A percentile compares a stretch with the other conserved stretches of the same genome.
Evolutionary conservation across 768 basidiomycete species (phyloP).

Genomic region (Tricholoma sp.): DNA sequence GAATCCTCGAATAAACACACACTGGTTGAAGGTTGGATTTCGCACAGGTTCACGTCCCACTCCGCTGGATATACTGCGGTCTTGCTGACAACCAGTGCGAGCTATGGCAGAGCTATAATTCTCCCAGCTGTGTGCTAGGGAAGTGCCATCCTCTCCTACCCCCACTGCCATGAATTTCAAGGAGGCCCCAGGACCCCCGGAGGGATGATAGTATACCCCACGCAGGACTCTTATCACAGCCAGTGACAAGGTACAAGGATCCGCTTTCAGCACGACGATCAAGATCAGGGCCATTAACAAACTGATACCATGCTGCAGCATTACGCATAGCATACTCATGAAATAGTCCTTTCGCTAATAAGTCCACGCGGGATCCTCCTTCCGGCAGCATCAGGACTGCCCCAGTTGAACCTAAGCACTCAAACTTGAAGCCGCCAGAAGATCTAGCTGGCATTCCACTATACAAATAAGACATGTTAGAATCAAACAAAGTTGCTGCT

Average conservation of each 20-base stretch:
- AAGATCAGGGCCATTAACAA: slow-evolving; percentile 5
- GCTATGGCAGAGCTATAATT: slow-evolving; percentile 7
- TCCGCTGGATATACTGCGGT: neutral
- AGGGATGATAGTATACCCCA: slow-evolving; percentile 13
- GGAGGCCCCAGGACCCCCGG: slow-evolving; percentile 3
- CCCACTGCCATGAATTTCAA: slow-evolving; percentile 2
- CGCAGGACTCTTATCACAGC: slow-evolving; percentile 14
- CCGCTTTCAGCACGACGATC: slow-evolving; percentile 11
- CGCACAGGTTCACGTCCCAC: neutral
- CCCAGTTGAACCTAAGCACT: neutral
- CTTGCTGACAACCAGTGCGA: slow-evolving; percentile 7
- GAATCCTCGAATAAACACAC: slow-evolving; percentile 13
- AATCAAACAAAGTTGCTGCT: neutral
- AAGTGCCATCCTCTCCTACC: neutral
- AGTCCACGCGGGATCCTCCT: slow-evolving; percentile 9
- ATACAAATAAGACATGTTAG: neutral
- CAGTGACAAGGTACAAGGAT: slow-evolving; percentile 16
- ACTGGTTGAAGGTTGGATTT: slow-evolving; percentile 1
- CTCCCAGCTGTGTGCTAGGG: slow-evolving; percentile 12
- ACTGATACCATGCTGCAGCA: slow-evolving; percentile 12
- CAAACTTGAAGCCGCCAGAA: neutral
- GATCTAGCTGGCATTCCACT: neutral
- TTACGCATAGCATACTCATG: slow-evolving; percentile 2
- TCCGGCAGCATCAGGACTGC: slow-evolving; percentile 11
- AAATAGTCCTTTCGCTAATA: slow-evolving; percentile 7